Percentiles rank a stretch among this genome's conserved stretches.
phyloP scores from a whole-genome alignment of 768 basidiomycete genomes.

The Mycena amicta region DNA sequence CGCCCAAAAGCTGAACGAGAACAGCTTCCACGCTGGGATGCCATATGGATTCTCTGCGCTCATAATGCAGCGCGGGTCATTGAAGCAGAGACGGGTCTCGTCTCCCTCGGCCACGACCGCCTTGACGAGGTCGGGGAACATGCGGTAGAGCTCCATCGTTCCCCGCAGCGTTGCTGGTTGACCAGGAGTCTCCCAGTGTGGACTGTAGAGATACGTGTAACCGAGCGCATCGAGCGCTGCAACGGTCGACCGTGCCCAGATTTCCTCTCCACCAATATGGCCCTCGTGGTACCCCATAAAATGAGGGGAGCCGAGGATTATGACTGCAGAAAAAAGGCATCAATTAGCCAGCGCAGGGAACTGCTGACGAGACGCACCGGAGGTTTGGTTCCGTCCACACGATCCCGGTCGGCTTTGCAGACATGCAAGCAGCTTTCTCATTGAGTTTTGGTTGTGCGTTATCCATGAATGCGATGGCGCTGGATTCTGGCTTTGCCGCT shows the following conservation, averaged over 20 bases:
- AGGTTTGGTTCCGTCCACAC: slow-evolving; percentile 35
- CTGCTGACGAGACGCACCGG: slow-evolving; percentile 12
- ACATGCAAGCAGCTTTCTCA: no score
- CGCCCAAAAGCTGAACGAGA: slow-evolving; percentile 27
- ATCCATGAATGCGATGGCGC: no score
- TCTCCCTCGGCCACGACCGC: slow-evolving; percentile 18
- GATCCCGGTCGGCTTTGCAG: no score
- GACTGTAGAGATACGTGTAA: background rate
- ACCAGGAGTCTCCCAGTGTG: slow-evolving; percentile 27
- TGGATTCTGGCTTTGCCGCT: no score
- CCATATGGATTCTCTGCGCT: slow-evolving; percentile 30
- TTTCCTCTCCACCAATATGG: slow-evolving; percentile 34
- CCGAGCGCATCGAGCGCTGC: background rate
- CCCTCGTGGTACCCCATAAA: slow-evolving; percentile 29
- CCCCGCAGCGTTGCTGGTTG: slow-evolving; percentile 17
- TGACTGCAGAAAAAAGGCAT: slow-evolving; percentile 21
- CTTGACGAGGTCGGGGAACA: slow-evolving; percentile 36
- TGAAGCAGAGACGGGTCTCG: slow-evolving; percentile 4
- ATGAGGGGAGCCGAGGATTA: slow-evolving; percentile 33
- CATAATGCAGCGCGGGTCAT: slow-evolving; percentile 30
- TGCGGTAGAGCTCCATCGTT: slow-evolving; percentile 31
- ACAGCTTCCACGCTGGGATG: slow-evolving; percentile 43
- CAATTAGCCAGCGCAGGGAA: background rate
- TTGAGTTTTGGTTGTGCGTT: no score
- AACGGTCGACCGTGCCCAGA: slow-evolving; percentile 37